Conservation (phyloP, 768 basidiomycete genomes). For the Rhodosporidiobolus sp. region DNA sequence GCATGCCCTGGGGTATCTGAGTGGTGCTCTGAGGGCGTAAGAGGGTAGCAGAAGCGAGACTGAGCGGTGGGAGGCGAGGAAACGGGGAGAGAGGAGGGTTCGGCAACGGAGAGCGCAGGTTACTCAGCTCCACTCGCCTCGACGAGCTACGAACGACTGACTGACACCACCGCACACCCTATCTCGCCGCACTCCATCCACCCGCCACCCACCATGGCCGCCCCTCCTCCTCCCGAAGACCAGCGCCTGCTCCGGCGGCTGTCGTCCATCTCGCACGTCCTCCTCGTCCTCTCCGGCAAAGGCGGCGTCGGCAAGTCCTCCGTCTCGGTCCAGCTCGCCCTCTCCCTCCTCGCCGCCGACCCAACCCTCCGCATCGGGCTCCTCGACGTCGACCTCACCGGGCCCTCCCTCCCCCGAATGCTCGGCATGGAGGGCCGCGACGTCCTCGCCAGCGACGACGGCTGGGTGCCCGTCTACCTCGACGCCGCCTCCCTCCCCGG, state of each 20-base stretch:
- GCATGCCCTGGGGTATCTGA: background rate
- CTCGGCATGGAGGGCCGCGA: constrained; percentile 81
- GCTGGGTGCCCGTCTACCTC: constrained; percentile 97
- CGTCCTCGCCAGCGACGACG: constrained; percentile 84
- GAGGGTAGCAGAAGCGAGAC: too few species aligned
- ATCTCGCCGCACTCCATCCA: background rate
- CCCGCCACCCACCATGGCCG: constrained; percentile 1
- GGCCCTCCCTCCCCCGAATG: constrained; percentile 94
- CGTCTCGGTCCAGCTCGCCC: constrained; percentile 82
- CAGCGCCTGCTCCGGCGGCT: constrained; percentile 54
- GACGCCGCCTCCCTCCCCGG: constrained; percentile 56
- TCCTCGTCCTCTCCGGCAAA: constrained; percentile 92
- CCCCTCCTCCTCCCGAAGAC: background rate
- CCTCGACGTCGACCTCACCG: constrained; percentile 98
- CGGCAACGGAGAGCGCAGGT: too few species aligned
- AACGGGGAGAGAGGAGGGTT: too few species aligned
- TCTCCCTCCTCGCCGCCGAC: constrained; percentile 71
- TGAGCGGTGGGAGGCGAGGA: too few species aligned
- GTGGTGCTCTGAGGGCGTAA: background rate
- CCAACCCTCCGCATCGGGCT: constrained; percentile 69
- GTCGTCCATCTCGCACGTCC: constrained; percentile 70
- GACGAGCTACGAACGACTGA: too few species aligned
- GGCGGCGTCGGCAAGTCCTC: constrained; percentile 99
- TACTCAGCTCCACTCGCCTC: too few species aligned
- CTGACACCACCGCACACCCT: too few species aligned